Conservation (phyloP, 2,329 filamentous ascomycete genomes). For the Fusarium sp. region DNA sequence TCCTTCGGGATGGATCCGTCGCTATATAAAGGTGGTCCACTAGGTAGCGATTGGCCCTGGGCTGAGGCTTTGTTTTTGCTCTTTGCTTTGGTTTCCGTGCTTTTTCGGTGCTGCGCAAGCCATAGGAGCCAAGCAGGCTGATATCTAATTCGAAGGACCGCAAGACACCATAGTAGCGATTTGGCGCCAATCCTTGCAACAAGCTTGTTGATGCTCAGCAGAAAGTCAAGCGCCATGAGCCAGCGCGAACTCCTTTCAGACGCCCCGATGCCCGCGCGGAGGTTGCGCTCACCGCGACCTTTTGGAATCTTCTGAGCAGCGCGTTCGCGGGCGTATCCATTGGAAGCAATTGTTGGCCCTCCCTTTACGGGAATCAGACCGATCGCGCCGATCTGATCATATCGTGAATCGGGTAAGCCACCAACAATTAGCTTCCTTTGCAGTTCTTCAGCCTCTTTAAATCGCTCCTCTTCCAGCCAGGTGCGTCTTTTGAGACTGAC, state of each 20-base stretch:
- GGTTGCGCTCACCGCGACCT: slow-evolving; percentile 58
- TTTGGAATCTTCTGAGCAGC: slow-evolving; percentile 69
- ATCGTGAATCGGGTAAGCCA: slow-evolving; percentile 59
- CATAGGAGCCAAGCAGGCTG: slow-evolving; percentile 65
- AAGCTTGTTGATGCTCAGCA: slow-evolving; percentile 73
- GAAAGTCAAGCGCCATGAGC: slow-evolving; percentile 79
- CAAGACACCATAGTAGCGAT: slow-evolving; percentile 65
- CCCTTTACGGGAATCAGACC: slow-evolving; percentile 66
- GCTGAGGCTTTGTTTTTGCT: slow-evolving; percentile 26
- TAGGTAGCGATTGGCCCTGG: slow-evolving; percentile 25
- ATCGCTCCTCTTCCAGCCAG: slow-evolving; percentile 90
- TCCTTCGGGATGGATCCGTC: slow-evolving; percentile 66
- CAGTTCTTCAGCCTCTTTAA: slow-evolving; percentile 77
- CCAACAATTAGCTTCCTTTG: slow-evolving; percentile 63
- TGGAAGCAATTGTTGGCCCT: slow-evolving; percentile 56
- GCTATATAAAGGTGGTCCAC: slow-evolving; percentile 39
- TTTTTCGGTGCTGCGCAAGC: slow-evolving; percentile 59
- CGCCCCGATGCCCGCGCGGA: slow-evolving; percentile 78
- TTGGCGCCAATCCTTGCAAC: slow-evolving; percentile 49
- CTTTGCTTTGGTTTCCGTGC: slow-evolving; percentile 35
- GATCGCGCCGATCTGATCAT: slow-evolving; percentile 65
- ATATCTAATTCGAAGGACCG: slow-evolving; percentile 56
- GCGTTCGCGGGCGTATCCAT: slow-evolving; percentile 76
- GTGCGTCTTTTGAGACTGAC: slow-evolving; percentile 81
- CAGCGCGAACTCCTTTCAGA: slow-evolving; percentile 82